phyloP scores from a whole-genome alignment of 2,329 filamentous ascomycete species.

The Fusarium secorum region DNA sequence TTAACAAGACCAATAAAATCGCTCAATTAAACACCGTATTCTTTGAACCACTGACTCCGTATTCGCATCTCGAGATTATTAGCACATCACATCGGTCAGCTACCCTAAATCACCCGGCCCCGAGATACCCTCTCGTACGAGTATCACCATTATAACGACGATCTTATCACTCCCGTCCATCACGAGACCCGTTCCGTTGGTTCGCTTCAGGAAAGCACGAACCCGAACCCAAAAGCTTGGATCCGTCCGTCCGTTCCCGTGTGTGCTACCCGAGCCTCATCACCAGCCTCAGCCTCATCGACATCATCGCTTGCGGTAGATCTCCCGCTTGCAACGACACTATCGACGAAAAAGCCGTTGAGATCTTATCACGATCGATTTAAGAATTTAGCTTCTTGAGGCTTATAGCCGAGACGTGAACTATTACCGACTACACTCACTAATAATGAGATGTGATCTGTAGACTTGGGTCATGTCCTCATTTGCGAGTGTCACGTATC shows the following conservation, averaged over 20 bases:
- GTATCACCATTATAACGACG: background rate
- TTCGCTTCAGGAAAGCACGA: slow-evolving; percentile 22
- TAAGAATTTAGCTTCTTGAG: background rate
- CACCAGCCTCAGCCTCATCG: slow-evolving; percentile 9
- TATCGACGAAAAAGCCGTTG: slow-evolving; percentile 7
- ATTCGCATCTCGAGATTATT: background rate
- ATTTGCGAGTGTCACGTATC: slow-evolving; percentile 22
- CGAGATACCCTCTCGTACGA: background rate
- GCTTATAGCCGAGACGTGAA: slow-evolving; percentile 6
- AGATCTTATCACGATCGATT: slow-evolving; percentile 13
- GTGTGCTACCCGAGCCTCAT: slow-evolving; percentile 15
- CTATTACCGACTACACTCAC: background rate
- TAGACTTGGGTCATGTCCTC: background rate
- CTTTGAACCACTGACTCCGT: background rate
- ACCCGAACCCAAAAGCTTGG: slow-evolving; percentile 10
- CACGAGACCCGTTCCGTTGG: background rate
- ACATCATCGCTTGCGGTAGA: background rate
- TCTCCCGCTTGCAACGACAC: slow-evolving; percentile 8
- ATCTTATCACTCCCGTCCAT: background rate
- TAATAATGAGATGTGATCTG: background rate
- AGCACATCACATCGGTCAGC: fast-evolving
- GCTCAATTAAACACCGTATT: background rate
- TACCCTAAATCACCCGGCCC: slow-evolving; percentile 4
- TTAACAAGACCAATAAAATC: background rate
- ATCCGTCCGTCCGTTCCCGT: background rate